Percentiles rank a stretch among this genome's conserved stretches.
These are phyloP conservation scores for Sphagnum fallax DNA, from an alignment of 228 moss, liverwort and hornwort genomes.

Conservation along the genomic window DNA sequence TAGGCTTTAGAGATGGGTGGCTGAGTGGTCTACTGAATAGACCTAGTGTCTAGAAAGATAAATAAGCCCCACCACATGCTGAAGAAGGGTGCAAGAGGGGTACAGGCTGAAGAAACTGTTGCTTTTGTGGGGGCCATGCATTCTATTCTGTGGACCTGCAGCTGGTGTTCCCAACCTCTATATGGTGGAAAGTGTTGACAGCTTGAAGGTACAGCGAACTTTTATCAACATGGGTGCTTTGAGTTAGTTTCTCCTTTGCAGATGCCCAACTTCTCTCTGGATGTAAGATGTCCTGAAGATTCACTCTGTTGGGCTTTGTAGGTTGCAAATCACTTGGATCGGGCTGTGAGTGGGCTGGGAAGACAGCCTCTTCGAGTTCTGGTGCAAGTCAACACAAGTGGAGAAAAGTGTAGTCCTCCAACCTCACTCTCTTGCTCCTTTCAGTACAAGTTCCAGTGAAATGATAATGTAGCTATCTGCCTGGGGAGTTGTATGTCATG, in stretches of 20 bases:
- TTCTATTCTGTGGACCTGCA: conserved; percentile 4
- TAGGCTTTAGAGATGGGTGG: too few relatives aligned
- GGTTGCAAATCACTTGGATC: conserved; percentile 46
- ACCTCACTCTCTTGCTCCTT: background rate
- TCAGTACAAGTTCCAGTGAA: background rate
- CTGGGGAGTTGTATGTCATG: too few relatives aligned
- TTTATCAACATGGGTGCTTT: background rate
- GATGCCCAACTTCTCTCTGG: too few relatives aligned
- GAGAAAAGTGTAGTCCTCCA: conserved; percentile 39
- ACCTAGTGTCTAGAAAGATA: too few relatives aligned
- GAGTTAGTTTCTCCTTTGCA: too few relatives aligned
- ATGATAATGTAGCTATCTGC: too few relatives aligned
- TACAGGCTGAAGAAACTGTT: too few relatives aligned
- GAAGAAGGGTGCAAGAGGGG: too few relatives aligned
- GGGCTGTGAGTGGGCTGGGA: conserved; percentile 36
- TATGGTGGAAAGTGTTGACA: conserved; percentile 50
- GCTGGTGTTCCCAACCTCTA: conserved; percentile 47
- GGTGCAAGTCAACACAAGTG: conserved; percentile 54
- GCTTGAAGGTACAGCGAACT: conserved; percentile 17
- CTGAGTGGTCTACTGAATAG: too few relatives aligned
- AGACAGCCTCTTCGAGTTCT: conserved; percentile 42
- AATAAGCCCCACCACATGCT: too few relatives aligned
- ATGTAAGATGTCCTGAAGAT: background rate
- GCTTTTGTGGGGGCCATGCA: too few relatives aligned
- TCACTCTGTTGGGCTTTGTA: conserved; percentile 3